Conservation (phyloP, 139 green algal species). For the Marvania coccoides region DNA sequence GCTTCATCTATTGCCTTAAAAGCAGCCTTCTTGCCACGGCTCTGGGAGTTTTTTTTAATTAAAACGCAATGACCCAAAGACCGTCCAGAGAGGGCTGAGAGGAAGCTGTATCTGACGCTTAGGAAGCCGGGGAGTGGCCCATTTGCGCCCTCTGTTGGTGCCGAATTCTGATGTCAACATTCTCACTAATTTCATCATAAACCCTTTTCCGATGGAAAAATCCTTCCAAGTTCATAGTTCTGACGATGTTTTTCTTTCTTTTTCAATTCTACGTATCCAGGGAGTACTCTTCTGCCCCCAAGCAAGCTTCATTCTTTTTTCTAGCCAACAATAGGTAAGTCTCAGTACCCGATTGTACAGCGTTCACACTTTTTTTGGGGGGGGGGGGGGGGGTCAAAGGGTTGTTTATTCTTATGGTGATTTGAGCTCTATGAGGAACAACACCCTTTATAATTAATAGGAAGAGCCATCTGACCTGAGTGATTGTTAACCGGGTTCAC, state of each 20-base stretch:
- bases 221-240: background rate
- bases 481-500: conserved; percentile 25
- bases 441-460: conserved; percentile 17
- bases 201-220: background rate
- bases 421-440: conserved; percentile 27
- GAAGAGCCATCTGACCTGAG: conserved; percentile 47
- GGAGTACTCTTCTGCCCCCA: too few species aligned
- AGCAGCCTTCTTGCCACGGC: conserved; percentile 40
- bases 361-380: background rate
- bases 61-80: conserved; percentile 25
- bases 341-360: too few species aligned
- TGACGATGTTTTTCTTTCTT: background rate
- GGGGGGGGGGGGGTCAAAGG: background rate
- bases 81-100: conserved; percentile 39
- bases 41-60: conserved; percentile 23
- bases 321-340: too few species aligned
- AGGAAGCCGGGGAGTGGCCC: conserved; percentile 28
- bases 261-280: too few species aligned
- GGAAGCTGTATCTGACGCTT: conserved; percentile 8
- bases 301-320: too few species aligned
- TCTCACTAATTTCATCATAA: too few species aligned
- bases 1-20: too few species aligned
- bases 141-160: conserved; percentile 12
- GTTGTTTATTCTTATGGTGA: background rate
- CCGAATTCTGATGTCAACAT: conserved; percentile 24